Percentiles rank a stretch among this genome's conserved stretches.
Conservation (phyloP, 2,329 filamentous ascomycete species). For the Arthrinium puccinioides region DNA sequence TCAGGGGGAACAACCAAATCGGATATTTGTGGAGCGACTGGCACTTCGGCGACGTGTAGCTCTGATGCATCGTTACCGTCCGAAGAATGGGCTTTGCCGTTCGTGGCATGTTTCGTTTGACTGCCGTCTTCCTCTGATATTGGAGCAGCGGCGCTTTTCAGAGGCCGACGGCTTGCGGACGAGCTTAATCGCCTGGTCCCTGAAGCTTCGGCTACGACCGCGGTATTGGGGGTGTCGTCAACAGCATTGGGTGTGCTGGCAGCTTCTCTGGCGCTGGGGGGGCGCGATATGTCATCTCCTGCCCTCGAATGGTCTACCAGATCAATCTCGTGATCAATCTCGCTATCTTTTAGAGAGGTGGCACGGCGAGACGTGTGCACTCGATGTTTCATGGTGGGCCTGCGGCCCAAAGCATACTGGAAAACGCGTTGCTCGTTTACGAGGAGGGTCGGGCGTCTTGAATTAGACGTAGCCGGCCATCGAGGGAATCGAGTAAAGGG, state of each 20-base stretch:
- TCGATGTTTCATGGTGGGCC: slow-evolving; percentile 29
- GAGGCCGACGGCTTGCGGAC: slow-evolving; percentile 14
- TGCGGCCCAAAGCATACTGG: slow-evolving; percentile 16
- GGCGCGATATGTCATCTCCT: not conserved
- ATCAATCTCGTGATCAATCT: slow-evolving; percentile 65
- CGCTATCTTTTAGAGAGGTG: slow-evolving; percentile 45
- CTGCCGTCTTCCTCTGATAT: not conserved
- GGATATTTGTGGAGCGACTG: too few species aligned
- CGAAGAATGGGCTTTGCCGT: not conserved
- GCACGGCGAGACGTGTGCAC: slow-evolving; percentile 48
- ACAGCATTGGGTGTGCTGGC: slow-evolving; percentile 4
- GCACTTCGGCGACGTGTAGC: too few species aligned
- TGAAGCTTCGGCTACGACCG: slow-evolving; percentile 3
- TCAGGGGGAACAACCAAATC: too few species aligned
- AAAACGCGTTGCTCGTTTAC: slow-evolving; percentile 4
- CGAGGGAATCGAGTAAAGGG: too few species aligned
- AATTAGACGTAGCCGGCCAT: too few species aligned
- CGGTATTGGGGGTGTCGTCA: slow-evolving; percentile 6
- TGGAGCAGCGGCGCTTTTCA: slow-evolving; percentile 7
- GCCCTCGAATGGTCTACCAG: slow-evolving; percentile 50
- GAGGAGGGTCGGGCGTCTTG: too few species aligned
- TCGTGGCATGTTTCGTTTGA: not conserved
- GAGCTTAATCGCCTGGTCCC: slow-evolving; percentile 12
- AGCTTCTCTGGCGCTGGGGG: not conserved
- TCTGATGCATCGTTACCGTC: too few species aligned